Base-by-base conservation (phyloP, 495 filamentous ascomycete species). In the Neurospora sublineolata region DNA sequence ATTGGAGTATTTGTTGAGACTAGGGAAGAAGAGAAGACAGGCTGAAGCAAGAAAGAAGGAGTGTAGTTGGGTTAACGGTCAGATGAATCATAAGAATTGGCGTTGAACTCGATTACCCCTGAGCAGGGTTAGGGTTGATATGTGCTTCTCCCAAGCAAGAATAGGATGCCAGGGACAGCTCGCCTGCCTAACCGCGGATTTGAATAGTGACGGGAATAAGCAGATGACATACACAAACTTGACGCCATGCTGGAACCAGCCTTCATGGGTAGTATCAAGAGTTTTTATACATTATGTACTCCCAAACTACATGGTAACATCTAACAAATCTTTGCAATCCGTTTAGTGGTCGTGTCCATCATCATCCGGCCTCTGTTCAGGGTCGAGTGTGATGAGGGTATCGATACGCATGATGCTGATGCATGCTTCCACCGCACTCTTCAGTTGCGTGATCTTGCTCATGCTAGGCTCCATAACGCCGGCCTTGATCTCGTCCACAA, bases 331-430 rank as follows among this genome's bases (percentile, higher is more conserved):
- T 72, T 72, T 68, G 64, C 69, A 46, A 58, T 67, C 69, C 64
- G 39, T 76, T 67, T 82, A 89, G 83, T 93, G 89, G 64, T 88
- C 90, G 81, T 93, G 90, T 27, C 88, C 89, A 80, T 93, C 91
- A 77, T 97, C 93, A 82, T 91, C 87, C 16, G 85, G 86, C 77
- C 88, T 86, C 84, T 89, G 86, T 85, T 97, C 94, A 70, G 93
- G 93, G 87, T 99, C 95, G 82, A 99, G 83, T 85, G 97, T 97
- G 82, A 99, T 98, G 83, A 99, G 87, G 73, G 95, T 99, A 85
- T 99, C 95, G 78, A 99, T 99, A 77, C 95, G 89, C 96, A 99
- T 97, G 80, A 99, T 97, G 77, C 94, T 91, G 83, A 99, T 97
- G 82, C 96, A 98, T 72, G 95, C 95, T 85, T 99, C 95, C 69